Conservation (phyloP, 176 grass and related monocot genomes). For the Ensete ventricosum region DNA sequence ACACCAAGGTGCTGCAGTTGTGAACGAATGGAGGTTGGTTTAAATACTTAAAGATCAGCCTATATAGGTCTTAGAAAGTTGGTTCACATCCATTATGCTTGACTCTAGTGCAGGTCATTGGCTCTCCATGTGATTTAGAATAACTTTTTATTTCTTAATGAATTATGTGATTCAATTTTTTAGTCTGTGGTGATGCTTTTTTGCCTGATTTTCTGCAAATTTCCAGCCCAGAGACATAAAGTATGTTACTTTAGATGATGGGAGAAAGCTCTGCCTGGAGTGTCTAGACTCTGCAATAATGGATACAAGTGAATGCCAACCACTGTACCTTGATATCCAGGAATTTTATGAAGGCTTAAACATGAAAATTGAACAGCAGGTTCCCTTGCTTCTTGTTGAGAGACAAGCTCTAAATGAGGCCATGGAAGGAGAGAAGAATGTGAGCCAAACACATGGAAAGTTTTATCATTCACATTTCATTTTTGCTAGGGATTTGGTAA, state of each 20-base stretch:
- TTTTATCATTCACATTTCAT: slow-evolving; percentile 1
- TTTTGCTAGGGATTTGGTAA: not conserved
- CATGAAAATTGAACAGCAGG: slow-evolving; percentile 92
- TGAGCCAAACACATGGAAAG: slow-evolving; percentile 19
- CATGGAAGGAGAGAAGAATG: slow-evolving; percentile 91
- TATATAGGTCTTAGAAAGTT: not conserved
- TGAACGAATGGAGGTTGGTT: slow-evolving; percentile 87
- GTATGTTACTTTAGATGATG: slow-evolving; percentile 78
- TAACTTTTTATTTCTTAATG: slow-evolving; percentile 6
- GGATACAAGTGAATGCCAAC: slow-evolving; percentile 84
- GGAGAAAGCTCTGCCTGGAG: slow-evolving; percentile 80
- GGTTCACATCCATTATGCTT: too few species aligned
- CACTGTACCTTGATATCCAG: slow-evolving; percentile 74
- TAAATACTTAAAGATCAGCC: slow-evolving; percentile 2
- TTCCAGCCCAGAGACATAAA: slow-evolving; percentile 79
- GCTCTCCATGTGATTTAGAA: not conserved
- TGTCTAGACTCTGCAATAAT: slow-evolving; percentile 86
- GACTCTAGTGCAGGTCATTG: not conserved
- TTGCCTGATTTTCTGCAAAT: slow-evolving; percentile 12
- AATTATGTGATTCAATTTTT: slow-evolving; percentile 11
- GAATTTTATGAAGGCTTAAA: slow-evolving; percentile 94
- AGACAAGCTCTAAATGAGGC: slow-evolving; percentile 96
- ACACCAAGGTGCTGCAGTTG: slow-evolving; percentile 97
- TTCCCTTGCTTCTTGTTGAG: slow-evolving; percentile 92
- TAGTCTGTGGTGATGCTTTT: slow-evolving; percentile 22